A percentile compares a stretch with the other conserved stretches of the same genome.
These are phyloP conservation scores for Rhododendron kiyosumense DNA, from an alignment of 148 eudicot genomes.

Conservation along the genomic window DNA sequence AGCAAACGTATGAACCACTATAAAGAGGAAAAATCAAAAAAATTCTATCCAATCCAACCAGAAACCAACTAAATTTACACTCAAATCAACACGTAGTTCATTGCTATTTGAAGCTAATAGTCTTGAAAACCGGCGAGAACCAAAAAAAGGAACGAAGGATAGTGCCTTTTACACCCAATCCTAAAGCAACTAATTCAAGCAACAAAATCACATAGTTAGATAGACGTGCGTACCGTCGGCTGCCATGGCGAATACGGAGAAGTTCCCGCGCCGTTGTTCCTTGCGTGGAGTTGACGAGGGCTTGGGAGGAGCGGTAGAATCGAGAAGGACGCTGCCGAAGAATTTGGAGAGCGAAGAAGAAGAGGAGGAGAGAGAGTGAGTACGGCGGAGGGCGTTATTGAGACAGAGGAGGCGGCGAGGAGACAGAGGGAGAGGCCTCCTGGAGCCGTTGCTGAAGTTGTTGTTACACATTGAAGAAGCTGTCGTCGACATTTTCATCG, in stretches of 20 bases:
- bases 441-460: slow-evolving; percentile 32
- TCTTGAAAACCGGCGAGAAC: neutral
- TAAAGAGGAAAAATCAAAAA: neutral
- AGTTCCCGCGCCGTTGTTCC: slow-evolving; percentile 21
- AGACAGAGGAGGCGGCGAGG: slow-evolving; percentile 25
- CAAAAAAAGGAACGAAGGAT: neutral
- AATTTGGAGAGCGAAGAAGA: slow-evolving; percentile 32
- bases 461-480: slow-evolving; percentile 42
- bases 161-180: neutral
- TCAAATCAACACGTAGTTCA: neutral
- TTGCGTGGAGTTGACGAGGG: slow-evolving; percentile 13
- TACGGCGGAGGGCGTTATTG: slow-evolving; percentile 14
- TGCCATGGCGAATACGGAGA: slow-evolving; percentile 66
- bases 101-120: neutral
- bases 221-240: slow-evolving; percentile 29
- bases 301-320: slow-evolving; percentile 13
- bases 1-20: neutral
- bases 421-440: slow-evolving; percentile 30
- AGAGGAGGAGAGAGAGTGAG: neutral
- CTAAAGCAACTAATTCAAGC: neutral
- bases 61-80: neutral
- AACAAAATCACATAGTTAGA: neutral
- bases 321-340: slow-evolving; percentile 37
- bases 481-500: slow-evolving; percentile 18
- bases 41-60: neutral